These are phyloP conservation scores for Monotropa hypopitys DNA, from an alignment of 179 eudicot species.

Conservation along the genomic window DNA sequence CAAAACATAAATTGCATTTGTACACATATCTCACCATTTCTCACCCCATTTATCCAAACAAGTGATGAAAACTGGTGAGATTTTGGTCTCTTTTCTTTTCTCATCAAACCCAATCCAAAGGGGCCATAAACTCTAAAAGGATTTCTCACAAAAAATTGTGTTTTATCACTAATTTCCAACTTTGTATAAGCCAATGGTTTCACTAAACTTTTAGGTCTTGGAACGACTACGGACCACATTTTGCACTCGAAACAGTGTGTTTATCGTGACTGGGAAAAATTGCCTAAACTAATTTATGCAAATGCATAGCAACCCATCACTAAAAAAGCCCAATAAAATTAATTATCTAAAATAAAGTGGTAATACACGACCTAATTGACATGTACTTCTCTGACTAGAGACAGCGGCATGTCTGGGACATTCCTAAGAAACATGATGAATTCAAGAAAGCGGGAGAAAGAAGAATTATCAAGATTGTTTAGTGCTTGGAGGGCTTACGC, in stretches of 20 bases:
- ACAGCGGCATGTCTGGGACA: not conserved
- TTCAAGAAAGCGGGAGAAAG: too few species aligned
- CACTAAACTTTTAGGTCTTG: not conserved
- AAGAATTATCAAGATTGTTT: too few species aligned
- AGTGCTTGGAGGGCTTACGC: too few species aligned
- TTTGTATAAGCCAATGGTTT: slow-evolving; percentile 6
- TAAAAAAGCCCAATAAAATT: not conserved
- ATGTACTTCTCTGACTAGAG: not conserved
- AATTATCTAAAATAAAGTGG: not conserved
- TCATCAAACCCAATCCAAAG: too few species aligned
- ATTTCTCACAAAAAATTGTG: too few species aligned
- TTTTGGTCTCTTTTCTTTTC: too few species aligned
- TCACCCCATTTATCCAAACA: too few species aligned
- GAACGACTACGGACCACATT: not conserved
- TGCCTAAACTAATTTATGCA: not conserved
- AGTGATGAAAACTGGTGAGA: too few species aligned
- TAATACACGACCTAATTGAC: not conserved
- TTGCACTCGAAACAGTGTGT: not conserved
- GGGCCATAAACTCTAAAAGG: too few species aligned
- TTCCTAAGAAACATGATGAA: not conserved
- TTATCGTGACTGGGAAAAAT: not conserved
- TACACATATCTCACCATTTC: too few species aligned
- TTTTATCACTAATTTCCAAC: not conserved
- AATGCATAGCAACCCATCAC: not conserved
- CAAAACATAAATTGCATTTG: too few species aligned